Percentiles rank a stretch among this genome's conserved stretches.
Evolutionary conservation across 1,284 basidiomycete genomes (phyloP).

Genomic region (Malassezia pachydermatis): DNA sequence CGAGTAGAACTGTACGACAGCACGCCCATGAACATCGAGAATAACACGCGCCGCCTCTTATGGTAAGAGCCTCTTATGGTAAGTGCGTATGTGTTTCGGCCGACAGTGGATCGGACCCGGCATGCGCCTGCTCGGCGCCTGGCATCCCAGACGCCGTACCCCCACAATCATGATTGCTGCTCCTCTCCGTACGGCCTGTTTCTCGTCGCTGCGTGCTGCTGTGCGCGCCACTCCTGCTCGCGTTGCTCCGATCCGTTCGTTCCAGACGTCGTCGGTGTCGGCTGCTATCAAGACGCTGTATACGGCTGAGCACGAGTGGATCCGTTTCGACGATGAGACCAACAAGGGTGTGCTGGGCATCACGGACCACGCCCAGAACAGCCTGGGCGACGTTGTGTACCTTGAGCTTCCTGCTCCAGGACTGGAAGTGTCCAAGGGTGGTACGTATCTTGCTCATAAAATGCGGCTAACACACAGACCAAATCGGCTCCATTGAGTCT

Average conservation of each 20-base stretch:
- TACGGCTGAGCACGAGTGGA: conserved; percentile 82
- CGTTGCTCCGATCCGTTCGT: conserved; percentile 9
- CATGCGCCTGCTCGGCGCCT: background rate
- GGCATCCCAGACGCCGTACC: background rate
- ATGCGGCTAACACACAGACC: conserved; percentile 54
- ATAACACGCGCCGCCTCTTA: too few relatives aligned
- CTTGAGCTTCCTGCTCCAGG: conserved; percentile 78
- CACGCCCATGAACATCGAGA: too few relatives aligned
- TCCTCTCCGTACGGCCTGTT: conserved; percentile 4
- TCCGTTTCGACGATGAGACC: conserved; percentile 68
- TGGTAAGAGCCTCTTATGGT: too few relatives aligned
- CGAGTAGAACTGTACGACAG: too few relatives aligned
- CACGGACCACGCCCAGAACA: conserved; percentile 84
- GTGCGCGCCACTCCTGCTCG: conserved; percentile 1
- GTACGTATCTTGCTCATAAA: conserved; percentile 53
- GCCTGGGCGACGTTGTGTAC: conserved; percentile 92
- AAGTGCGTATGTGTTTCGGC: too few relatives aligned
- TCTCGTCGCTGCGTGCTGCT: conserved; percentile 8
- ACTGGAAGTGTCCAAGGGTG: conserved; percentile 62
- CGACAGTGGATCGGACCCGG: too few relatives aligned
- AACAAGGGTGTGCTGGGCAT: conserved; percentile 76
- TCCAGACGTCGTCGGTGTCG: conserved; percentile 9
- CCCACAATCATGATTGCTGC: conserved; percentile 11
- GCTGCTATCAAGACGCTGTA: conserved; percentile 29
- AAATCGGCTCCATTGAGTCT: conserved; percentile 91